These are phyloP conservation scores for Globisporangium paroecandrum DNA, from an alignment of 352 stramenopile genomes.

Conservation along the genomic window DNA sequence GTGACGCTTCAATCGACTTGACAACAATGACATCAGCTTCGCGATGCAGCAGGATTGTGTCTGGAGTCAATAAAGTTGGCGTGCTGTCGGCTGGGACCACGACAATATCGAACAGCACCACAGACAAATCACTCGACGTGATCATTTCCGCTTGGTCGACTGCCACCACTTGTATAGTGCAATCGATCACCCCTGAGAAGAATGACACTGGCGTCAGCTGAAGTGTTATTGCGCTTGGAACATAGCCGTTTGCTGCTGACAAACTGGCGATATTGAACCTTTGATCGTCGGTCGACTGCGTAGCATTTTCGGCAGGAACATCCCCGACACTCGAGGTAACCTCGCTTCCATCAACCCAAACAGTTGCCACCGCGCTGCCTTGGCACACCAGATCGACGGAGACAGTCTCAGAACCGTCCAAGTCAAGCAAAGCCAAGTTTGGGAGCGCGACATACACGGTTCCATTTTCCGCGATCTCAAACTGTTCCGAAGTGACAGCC, in stretches of 20 bases:
- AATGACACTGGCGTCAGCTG: background rate
- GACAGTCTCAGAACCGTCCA: background rate
- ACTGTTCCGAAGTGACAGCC: background rate
- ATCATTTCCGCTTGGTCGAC: background rate
- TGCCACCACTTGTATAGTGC: background rate
- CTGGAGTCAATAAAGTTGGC: background rate
- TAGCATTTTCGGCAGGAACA: background rate
- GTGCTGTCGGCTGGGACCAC: background rate
- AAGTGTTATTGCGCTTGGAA: background rate
- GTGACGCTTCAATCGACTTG: background rate
- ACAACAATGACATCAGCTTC: background rate
- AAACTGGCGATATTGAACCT: background rate
- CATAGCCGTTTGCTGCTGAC: background rate
- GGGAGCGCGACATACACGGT: background rate
- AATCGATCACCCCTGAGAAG: background rate
- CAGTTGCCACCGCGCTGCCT: background rate
- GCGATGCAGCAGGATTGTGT: background rate
- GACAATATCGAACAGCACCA: background rate
- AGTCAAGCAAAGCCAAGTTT: background rate
- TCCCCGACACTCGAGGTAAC: background rate
- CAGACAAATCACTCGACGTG: background rate
- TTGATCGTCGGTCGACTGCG: background rate
- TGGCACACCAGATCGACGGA: background rate
- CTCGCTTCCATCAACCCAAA: background rate
- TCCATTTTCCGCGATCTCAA: background rate